Conservation (phyloP, 805 yeast species). For the Yarrowia sp. region DNA sequence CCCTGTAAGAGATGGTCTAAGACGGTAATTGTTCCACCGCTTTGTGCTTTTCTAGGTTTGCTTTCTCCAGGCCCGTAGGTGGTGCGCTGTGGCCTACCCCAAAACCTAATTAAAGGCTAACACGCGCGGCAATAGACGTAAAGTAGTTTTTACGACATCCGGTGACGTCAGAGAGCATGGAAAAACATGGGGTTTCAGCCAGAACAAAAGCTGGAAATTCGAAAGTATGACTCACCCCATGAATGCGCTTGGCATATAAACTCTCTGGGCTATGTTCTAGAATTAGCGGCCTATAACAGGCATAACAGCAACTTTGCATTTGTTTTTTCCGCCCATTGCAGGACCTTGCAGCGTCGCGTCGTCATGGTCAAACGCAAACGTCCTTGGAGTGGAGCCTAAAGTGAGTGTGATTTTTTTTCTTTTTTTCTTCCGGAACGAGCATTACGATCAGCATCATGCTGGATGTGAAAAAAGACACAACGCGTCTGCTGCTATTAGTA, state of each 20-base stretch:
- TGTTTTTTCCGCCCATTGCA: not conserved
- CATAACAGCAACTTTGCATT: not conserved
- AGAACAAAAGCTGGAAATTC: not conserved
- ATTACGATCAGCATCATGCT: not conserved
- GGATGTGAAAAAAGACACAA: not conserved
- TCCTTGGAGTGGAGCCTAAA: not conserved
- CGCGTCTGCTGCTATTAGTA: not conserved
- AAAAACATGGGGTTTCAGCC: not conserved
- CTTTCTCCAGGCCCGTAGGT: not conserved
- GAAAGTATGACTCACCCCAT: too few relatives aligned
- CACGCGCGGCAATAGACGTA: not conserved
- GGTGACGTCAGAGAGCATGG: not conserved
- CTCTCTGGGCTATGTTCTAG: too few relatives aligned
- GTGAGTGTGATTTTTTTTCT: too few relatives aligned
- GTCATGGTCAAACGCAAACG: not conserved
- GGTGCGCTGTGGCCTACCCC: slow-evolving; percentile 1
- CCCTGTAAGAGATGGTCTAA: not conserved
- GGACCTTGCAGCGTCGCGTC: not conserved
- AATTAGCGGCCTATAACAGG: too few relatives aligned
- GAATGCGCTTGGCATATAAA: too few relatives aligned
- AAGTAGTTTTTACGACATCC: not conserved
- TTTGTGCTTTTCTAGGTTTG: not conserved
- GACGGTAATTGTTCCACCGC: slow-evolving; percentile 6
- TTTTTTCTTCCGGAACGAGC: slow-evolving; percentile 11
- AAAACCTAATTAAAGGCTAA: not conserved